A percentile compares a stretch with the other conserved stretches of the same genome.
These are phyloP conservation scores for Azolla pinnata DNA, from an alignment of 75 land plant species.

Conservation along the genomic window DNA sequence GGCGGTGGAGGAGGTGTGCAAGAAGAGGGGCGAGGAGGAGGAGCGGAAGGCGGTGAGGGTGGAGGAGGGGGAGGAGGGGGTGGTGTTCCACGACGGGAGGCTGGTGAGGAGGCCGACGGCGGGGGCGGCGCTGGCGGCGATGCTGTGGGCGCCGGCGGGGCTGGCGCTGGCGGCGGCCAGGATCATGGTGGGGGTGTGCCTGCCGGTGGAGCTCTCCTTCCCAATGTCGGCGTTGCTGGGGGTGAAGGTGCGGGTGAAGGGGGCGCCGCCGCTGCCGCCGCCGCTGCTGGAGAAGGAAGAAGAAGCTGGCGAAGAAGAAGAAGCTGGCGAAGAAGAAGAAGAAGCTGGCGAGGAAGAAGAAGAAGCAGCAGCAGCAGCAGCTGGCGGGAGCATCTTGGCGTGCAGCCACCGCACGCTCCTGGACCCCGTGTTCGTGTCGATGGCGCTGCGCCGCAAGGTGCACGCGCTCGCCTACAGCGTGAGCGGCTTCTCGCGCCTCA, in stretches of 20 bases:
- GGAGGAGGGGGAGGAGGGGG: conserved; percentile 29
- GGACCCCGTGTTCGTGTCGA: conserved; percentile 72
- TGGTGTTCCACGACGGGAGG: conserved; percentile 85
- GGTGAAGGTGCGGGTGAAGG: conserved; percentile 59
- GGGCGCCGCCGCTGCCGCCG: conserved; percentile 50
- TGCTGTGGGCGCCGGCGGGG: conserved; percentile 81
- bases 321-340: too few species aligned
- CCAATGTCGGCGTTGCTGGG: conserved; percentile 49
- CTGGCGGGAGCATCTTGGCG: conserved; percentile 56
- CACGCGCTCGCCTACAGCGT: conserved; percentile 83
- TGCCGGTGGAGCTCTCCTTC: conserved; percentile 41
- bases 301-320: too few species aligned
- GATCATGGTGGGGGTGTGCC: conserved; percentile 44
- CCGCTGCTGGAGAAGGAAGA: too few species aligned
- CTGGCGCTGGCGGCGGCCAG: conserved; percentile 45
- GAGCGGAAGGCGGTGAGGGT: conserved; percentile 55
- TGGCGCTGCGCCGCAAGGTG: conserved; percentile 64
- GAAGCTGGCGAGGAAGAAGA: too few species aligned
- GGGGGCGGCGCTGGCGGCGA: conserved; percentile 42
- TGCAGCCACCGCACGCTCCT: conserved; percentile 84
- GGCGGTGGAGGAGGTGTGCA: not conserved
- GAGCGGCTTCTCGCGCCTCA: conserved; percentile 63
- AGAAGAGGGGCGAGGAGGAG: conserved; percentile 21
- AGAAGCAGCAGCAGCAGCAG: conserved; percentile 25
- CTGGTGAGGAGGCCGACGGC: conserved; percentile 77